phyloP scores from a whole-genome alignment of 768 basidiomycete genomes.

The Heimioporus sp. region DNA sequence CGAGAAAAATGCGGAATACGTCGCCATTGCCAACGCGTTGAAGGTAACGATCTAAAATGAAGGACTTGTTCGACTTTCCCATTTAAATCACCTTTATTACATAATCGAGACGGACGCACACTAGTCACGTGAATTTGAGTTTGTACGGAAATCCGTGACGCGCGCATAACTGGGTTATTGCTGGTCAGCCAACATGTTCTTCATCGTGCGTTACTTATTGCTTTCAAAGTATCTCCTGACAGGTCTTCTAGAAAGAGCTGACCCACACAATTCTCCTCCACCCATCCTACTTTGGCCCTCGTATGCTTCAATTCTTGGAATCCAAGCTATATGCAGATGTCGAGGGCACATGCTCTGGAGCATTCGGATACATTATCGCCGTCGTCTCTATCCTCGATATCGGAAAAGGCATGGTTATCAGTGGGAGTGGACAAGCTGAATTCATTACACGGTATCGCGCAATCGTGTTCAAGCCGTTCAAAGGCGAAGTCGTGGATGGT shows the following conservation, averaged over 20 bases:
- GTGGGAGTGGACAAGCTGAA: constrained; percentile 92
- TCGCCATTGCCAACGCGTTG: constrained; percentile 31
- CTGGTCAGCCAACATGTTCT: constrained; percentile 49
- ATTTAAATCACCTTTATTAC: constrained; percentile 12
- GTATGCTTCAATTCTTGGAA: constrained; percentile 91
- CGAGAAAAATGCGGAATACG: constrained; percentile 68
- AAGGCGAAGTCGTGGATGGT: constrained; percentile 97
- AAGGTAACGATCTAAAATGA: background rate
- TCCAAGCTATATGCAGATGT: constrained; percentile 94
- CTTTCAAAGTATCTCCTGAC: background rate
- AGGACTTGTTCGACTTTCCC: constrained; percentile 19
- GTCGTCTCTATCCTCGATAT: constrained; percentile 90
- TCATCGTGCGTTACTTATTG: constrained; percentile 52
- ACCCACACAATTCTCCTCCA: constrained; percentile 97
- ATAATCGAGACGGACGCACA: constrained; percentile 8
- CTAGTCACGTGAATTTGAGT: constrained; percentile 10
- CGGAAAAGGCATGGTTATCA: constrained; percentile 88
- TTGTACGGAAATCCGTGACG: no score
- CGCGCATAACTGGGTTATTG: background rate
- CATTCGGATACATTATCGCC: constrained; percentile 92
- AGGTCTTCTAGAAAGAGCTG: constrained; percentile 74
- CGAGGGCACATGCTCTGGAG: constrained; percentile 95
- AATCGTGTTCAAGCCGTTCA: constrained; percentile 99
- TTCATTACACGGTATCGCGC: constrained; percentile 94
- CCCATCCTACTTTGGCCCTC: constrained; percentile 97